Evolutionary conservation across 2,329 filamentous ascomycete genomes (phyloP), one percentile per base, ranked within the genome.

Genomic region (Mycocentrospora acerina): DNA sequence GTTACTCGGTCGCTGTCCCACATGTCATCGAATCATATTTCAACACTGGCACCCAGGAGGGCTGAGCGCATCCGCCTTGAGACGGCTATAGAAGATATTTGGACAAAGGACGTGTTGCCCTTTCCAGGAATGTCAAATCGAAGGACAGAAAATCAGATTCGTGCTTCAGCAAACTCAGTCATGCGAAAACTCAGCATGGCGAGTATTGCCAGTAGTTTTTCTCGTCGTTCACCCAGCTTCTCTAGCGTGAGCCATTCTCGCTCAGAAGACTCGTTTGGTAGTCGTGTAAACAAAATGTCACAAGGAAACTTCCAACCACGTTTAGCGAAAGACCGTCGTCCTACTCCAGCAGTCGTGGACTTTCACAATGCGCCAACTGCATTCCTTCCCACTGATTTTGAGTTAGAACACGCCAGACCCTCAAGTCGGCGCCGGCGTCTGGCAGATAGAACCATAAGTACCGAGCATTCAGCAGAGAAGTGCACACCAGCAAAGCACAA

Each of bases 141-240:
- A 65, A 80, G 63, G 66, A 81, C 71, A 70, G 86, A 95, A 54
- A 81, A 86, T 57, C 72, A 88, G 3, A 83, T 93, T 31, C 78
- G 86, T 34, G 81, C 80, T 27, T 89, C 86, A n/a, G 87, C 90
- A 10, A 89, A 88, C 24, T 87, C 87, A 1, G 81, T 95, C 59
- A 95, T 95, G 72, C 80, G 90, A 35, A 94, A 90, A 62, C 77
- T 96, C 47, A 95, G 88, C 66, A 84, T 88, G 57, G 84, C 85
- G 32, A 90, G 84, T 63, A 85, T 93, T 48, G 79, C 86, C 11
- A 85, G 80, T 51, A 85, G 85, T 32, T 90, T 94, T 59, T 79
- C 81, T 25, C 86, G 84, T 53, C 81, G 85, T 40, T 86, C 86
- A 1, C 75, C 74, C 26, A 87, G 83, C 48, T 71, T 73, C 50